Evolutionary conservation across 805 yeast genomes (phyloP), one percentile per base, ranked within the genome.

Genomic region (Starmerella vaccinii): DNA sequence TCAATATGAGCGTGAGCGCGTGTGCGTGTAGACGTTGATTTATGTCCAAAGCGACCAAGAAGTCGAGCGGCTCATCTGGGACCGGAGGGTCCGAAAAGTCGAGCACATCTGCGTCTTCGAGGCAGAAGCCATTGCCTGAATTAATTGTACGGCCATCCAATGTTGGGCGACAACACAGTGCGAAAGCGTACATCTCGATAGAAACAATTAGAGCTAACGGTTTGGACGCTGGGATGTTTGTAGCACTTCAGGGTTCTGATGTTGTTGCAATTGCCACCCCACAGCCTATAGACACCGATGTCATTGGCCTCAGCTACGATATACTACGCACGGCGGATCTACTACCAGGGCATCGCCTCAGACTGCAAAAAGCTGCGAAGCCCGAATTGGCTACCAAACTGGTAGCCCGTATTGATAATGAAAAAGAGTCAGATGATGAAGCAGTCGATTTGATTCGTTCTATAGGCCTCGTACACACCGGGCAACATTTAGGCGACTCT

Each of bases 331-430:
- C 73, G 2, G 68, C 71, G 12, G 74, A 71, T 38, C 55, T 74
- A 1, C 52, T 74, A 4, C 63, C 75, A 5, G 83, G 83, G 40
- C 81, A 77, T 49, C 62, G 80, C 41, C 55, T 77, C 19, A 68
- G 68, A 26, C 56, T 90, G 0, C 60, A 62, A 12, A 80, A 74
- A 57, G 68, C 65, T 5, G 57, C 63, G 2, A 83, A 77, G 50
- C 86, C 88, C 3, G 65, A 63, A 2, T 70, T 66, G 50, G 76
- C 76, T 0, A 56, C 64, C 2, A 58, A 52, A 32, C 66, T 77
- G 1, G 58, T 76, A 5, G 54, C 62, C 13, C 27, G 13, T 0
- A 57, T 58, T 0, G 57, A 75, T 6, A 55, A 61, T 1, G 13
- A 5, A 1, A 49, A 47, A 1, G 46, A 34, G 3, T 42, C 55